Evolutionary conservation across 345 rosid species (phyloP), one percentile per base, ranked within the genome.

Genomic region (Carallia brachiata): DNA sequence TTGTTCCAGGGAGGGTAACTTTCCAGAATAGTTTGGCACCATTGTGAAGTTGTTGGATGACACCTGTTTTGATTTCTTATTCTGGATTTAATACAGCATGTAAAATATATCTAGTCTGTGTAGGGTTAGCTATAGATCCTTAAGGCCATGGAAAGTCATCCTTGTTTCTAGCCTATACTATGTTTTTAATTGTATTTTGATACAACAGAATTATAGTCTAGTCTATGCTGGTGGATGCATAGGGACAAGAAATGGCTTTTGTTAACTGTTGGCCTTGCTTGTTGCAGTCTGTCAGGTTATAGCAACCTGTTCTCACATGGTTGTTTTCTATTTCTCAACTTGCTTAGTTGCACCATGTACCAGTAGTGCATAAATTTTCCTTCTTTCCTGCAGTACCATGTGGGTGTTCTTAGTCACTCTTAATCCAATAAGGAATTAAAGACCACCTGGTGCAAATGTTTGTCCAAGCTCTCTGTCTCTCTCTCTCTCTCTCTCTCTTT

Each of bases 221-320:
- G 58, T 61, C 52, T 27, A 63, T 56, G 70, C 28, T 72, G 67
- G 59, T 73, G 32, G 32, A 37, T 72, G 64, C 61, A 52, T 57
- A 66, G 70, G 77, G 68, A 62, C 47, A 23, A 56, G 52, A 48
- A 68, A 34, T 39, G 56, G 71, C 70, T 54, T 23, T 23, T 23
- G 23, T 23, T 23, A 23, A 23, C 23, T 23, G 23, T 23, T 23
- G 23, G 23, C 23, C 68, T 61, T 69, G 66, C 72, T 57, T 65
- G 61, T 18, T 75, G 70, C 73, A 68, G 53, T 59, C 64, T 65
- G 36, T 70, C 78, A 62, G 71, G 71, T 50, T 63, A 63, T 69
- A 71, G 64, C 17, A 34, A 58, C 56, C 36, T 65, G 74, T 61
- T 75, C 28, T 17, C 70, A 31, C 34, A 36, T 52, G 6, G 36